These are phyloP conservation scores for Geotrichum phurueaensis DNA, from an alignment of 1,139 yeast species.

Conservation along the genomic window DNA sequence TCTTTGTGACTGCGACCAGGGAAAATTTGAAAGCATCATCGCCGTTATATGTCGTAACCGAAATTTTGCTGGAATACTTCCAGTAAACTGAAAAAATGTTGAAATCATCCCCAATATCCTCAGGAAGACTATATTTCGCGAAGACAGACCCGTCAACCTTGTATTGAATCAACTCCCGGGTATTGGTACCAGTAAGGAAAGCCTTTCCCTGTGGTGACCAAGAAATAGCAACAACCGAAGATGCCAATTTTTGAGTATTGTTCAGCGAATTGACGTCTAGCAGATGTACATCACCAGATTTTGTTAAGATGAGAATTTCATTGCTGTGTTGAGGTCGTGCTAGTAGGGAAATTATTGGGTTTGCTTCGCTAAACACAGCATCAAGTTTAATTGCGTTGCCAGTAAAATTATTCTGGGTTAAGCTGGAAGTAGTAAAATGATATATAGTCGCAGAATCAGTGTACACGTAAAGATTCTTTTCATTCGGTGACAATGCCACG, in stretches of 20 bases:
- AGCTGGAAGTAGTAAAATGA: conserved; percentile 4
- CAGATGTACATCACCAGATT: conserved; percentile 21
- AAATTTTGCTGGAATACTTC: conserved; percentile 17
- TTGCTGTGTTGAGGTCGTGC: conserved; percentile 22
- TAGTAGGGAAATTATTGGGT: conserved; percentile 17
- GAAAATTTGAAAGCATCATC: conserved; percentile 5
- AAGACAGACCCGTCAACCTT: conserved; percentile 27
- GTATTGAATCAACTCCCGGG: conserved; percentile 28
- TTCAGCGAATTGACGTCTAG: conserved; percentile 3
- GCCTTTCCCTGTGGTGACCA: conserved; percentile 38
- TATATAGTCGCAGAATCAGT: conserved; percentile 11
- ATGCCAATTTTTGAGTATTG: conserved; percentile 13
- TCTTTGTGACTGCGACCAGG: conserved; percentile 15
- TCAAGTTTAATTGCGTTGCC: neutral
- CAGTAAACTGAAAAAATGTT: conserved; percentile 21
- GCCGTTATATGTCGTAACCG: conserved; percentile 14
- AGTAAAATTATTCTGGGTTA: neutral
- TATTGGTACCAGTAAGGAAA: conserved; percentile 27
- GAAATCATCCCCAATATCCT: conserved; percentile 20
- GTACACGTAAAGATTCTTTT: conserved; percentile 9
- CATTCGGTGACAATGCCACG: conserved; percentile 11
- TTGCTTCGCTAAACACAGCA: conserved; percentile 2
- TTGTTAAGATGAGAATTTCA: conserved; percentile 27
- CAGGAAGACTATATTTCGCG: conserved; percentile 23
- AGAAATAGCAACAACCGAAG: conserved; percentile 27